Percentiles rank a stretch among this genome's conserved stretches.
phyloP scores from a whole-genome alignment of 495 filamentous ascomycete genomes.

The Rostrohypoxylon terebratum region DNA sequence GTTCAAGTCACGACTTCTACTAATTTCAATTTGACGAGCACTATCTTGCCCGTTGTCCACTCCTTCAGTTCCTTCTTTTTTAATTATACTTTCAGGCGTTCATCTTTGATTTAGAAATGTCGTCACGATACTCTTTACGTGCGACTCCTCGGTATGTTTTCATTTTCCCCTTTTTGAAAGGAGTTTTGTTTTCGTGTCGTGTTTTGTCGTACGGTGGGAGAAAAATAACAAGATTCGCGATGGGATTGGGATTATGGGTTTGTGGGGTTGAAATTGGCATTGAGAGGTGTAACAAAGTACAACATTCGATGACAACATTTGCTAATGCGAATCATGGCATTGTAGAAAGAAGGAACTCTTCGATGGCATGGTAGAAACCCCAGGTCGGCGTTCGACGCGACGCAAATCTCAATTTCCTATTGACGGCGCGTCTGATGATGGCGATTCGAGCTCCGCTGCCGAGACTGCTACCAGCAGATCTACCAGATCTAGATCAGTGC shows the following conservation, averaged over 20 bases:
- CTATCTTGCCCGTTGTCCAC: conserved; percentile 43
- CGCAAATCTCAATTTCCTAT: conserved; percentile 56
- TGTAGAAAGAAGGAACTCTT: conserved; percentile 64
- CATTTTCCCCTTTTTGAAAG: neutral
- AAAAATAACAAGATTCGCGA: neutral
- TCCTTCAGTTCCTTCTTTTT: conserved; percentile 17
- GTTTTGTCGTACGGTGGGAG: conserved; percentile 4
- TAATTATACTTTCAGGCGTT: conserved; percentile 7
- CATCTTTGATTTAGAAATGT: conserved; percentile 36
- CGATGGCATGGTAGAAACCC: conserved; percentile 64
- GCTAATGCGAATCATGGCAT: conserved; percentile 1
- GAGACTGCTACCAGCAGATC: conserved; percentile 46
- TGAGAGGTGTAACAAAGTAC: neutral
- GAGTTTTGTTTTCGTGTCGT: neutral
- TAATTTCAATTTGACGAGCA: conserved; percentile 38
- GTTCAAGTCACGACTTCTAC: conserved; percentile 1
- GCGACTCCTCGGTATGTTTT: conserved; percentile 50
- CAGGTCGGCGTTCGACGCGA: conserved; percentile 52
- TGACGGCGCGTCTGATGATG: conserved; percentile 56
- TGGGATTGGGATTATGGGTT: neutral
- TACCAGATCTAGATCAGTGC: conserved; percentile 41
- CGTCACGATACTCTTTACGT: conserved; percentile 48
- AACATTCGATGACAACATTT: neutral
- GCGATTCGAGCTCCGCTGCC: conserved; percentile 58
- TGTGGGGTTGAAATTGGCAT: neutral